These are phyloP conservation scores for Cenchrus americanus DNA, from an alignment of 176 grass and related monocot species.

Conservation along the genomic window DNA sequence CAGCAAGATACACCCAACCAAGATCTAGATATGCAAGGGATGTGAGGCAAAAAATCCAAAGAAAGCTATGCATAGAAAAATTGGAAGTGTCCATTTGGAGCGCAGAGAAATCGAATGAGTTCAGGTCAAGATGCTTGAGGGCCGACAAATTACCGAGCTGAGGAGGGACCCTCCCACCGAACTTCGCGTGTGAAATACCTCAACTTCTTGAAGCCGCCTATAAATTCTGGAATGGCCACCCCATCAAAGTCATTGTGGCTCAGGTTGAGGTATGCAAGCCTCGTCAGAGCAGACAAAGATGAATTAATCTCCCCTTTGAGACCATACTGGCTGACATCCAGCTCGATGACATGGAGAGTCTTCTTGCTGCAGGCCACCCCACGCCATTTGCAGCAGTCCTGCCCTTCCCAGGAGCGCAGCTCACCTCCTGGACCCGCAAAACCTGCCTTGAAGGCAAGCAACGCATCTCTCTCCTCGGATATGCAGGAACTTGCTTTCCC, in stretches of 20 bases:
- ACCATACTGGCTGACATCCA: not conserved
- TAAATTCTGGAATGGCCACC: conserved; percentile 1
- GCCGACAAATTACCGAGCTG: not conserved
- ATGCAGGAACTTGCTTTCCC: not conserved
- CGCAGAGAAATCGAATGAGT: not conserved
- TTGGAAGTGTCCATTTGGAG: not conserved
- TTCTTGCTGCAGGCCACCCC: conserved; percentile 9
- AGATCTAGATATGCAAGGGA: not conserved
- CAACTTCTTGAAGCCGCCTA: not conserved
- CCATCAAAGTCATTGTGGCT: not conserved
- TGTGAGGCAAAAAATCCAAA: not conserved
- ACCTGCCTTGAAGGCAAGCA: conserved; percentile 17
- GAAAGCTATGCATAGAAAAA: too few species aligned
- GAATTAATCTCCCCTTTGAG: not conserved
- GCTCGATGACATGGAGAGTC: not conserved
- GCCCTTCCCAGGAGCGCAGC: not conserved
- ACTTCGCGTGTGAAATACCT: not conserved
- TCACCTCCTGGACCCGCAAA: not conserved
- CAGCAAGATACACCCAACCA: not conserved
- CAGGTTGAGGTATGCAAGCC: not conserved
- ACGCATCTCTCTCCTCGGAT: not conserved
- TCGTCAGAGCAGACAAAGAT: not conserved
- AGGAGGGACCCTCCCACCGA: not conserved
- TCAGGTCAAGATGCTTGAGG: not conserved
- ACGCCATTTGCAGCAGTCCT: conserved; percentile 1